Conservation (phyloP, 139 green algal species). For the Chlorella vulgaris region DNA sequence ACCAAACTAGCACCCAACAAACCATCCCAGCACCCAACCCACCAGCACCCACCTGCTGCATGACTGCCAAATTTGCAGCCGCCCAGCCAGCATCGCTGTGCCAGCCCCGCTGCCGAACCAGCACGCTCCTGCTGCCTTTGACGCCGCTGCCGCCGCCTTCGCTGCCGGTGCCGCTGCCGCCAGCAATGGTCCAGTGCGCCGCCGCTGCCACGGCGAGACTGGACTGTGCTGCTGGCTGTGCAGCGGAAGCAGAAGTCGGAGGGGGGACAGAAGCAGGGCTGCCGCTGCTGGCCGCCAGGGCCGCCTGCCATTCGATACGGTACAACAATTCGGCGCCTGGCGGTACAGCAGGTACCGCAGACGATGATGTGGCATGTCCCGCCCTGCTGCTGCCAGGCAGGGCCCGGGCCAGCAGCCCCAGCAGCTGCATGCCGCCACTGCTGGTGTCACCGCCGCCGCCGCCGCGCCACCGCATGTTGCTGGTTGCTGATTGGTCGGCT, state of each 20-base stretch:
- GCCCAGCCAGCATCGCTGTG: not conserved
- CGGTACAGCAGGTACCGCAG: not conserved
- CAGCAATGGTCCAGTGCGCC: too few relatives aligned
- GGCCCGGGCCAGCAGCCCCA: too few relatives aligned
- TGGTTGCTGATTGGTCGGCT: not conserved
- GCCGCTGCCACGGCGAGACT: too few relatives aligned
- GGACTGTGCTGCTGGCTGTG: too few relatives aligned
- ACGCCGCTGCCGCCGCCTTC: not conserved
- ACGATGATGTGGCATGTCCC: not conserved
- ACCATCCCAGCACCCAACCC: too few relatives aligned
- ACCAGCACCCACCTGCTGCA: not conserved
- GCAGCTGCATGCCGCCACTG: too few relatives aligned
- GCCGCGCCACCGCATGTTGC: slow-evolving; percentile 14
- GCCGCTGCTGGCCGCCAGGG: too few relatives aligned
- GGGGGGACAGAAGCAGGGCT: too few relatives aligned
- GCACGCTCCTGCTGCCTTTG: not conserved
- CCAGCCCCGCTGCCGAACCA: not conserved
- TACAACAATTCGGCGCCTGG: not conserved
- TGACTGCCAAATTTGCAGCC: not conserved
- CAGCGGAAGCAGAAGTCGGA: too few relatives aligned
- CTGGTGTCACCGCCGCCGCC: too few relatives aligned
- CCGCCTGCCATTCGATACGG: not conserved
- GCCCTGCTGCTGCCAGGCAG: too few relatives aligned
- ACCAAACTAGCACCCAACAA: too few relatives aligned
- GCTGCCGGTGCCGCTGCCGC: not conserved